Evolutionary conservation across 1,284 basidiomycete species (phyloP).

Genomic region (Papiliotrema nemorosa): DNA sequence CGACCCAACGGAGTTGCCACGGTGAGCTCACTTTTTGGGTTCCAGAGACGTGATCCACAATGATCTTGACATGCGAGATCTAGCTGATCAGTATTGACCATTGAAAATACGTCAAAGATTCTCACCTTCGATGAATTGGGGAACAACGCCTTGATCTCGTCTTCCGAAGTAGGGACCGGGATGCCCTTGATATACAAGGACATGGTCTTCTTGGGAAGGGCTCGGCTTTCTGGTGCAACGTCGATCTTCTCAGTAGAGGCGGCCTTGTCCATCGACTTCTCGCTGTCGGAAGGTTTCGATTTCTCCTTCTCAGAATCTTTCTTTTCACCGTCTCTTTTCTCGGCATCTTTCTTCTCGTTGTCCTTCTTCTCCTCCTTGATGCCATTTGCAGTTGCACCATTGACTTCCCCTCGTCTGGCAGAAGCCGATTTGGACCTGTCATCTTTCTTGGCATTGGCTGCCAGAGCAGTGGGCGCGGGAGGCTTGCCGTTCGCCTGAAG

Average conservation of each 20-base stretch:
- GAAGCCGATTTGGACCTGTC: conserved; percentile 12
- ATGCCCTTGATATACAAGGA: conserved; percentile 75
- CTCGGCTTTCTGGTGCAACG: conserved; percentile 32
- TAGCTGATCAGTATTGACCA: conserved; percentile 37
- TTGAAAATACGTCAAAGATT: conserved; percentile 1
- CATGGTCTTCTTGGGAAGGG: conserved; percentile 71
- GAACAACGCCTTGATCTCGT: conserved; percentile 71
- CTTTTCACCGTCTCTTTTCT: conserved; percentile 1
- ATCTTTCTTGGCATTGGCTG: background rate
- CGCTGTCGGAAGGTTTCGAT: conserved; percentile 12
- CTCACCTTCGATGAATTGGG: conserved; percentile 41
- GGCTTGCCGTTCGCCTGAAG: background rate
- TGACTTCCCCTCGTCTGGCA: background rate
- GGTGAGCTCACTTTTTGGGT: conserved; percentile 28
- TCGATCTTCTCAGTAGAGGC: conserved; percentile 58
- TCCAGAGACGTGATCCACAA: conserved; percentile 49
- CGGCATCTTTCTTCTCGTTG: background rate
- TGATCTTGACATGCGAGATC: conserved; percentile 69
- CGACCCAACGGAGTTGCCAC: background rate
- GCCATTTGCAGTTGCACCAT: too few relatives aligned
- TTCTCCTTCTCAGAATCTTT: conserved; percentile 1
- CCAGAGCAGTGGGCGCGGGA: background rate
- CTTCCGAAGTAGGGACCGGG: conserved; percentile 59
- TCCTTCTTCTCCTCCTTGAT: background rate
- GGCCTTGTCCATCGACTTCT: conserved; percentile 36